Evolutionary conservation across 2,329 filamentous ascomycete genomes (phyloP).

Genomic region (Penicillium corylophilum): DNA sequence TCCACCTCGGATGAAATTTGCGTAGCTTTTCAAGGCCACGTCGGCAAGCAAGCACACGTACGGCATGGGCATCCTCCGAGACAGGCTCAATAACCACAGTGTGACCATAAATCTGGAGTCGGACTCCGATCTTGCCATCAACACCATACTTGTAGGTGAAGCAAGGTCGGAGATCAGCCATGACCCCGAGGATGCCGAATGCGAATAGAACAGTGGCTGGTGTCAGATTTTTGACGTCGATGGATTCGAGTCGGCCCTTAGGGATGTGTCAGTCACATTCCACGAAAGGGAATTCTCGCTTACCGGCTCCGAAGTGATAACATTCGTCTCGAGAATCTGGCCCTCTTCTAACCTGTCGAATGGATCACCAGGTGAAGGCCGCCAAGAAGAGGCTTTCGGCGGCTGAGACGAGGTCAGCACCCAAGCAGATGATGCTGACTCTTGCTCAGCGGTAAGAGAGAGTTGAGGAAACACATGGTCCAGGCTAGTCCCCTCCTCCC

Average conservation of each 20-base stretch:
- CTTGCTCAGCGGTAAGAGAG: neutral
- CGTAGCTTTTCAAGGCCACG: constrained; percentile 28
- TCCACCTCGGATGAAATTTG: constrained; percentile 25
- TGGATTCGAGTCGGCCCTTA: neutral
- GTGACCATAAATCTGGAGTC: constrained; percentile 31
- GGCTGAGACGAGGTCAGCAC: neutral
- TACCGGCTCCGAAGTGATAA: neutral
- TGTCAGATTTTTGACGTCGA: neutral
- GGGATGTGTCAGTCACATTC: neutral
- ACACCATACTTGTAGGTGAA: constrained; percentile 25
- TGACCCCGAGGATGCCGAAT: constrained; percentile 31
- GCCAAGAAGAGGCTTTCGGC: no score
- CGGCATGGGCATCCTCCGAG: constrained; percentile 14
- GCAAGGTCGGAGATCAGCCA: constrained; percentile 24
- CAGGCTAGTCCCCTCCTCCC: no score
- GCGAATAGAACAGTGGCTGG: constrained; percentile 24
- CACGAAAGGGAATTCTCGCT: neutral
- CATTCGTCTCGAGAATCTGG: neutral
- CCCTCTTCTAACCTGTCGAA: neutral
- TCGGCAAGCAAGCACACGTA: constrained; percentile 28
- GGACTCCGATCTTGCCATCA: constrained; percentile 18
- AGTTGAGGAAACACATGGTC: neutral
- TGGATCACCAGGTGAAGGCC: neutral
- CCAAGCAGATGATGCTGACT: neutral
- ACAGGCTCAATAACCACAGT: constrained; percentile 19